A percentile compares a stretch with the other conserved stretches of the same genome.
Conservation (phyloP, 371 early-diverging fungal genomes). For the Mucor mucedo region DNA sequence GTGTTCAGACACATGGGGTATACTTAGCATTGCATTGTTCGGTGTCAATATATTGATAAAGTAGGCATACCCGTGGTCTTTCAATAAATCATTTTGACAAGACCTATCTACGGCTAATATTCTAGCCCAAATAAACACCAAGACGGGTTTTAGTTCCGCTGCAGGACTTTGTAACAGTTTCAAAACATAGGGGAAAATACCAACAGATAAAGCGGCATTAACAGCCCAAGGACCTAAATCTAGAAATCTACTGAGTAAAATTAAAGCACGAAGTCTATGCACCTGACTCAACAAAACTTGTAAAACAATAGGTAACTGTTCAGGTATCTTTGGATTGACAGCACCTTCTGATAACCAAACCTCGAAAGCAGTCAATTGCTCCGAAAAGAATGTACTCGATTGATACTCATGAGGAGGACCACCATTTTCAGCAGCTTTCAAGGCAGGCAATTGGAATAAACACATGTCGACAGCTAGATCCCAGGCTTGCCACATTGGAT, state of each 20-base stretch:
- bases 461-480: slow-evolving; percentile 96
- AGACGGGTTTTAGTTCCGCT: slow-evolving; percentile 89
- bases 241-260: slow-evolving; percentile 89
- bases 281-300: slow-evolving; percentile 95
- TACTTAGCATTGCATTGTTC: slow-evolving; percentile 71
- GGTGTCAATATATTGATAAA: slow-evolving; percentile 88
- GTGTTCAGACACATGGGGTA: slow-evolving; percentile 80
- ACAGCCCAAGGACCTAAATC: slow-evolving; percentile 97
- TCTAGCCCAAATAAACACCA: slow-evolving; percentile 97
- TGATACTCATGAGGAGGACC: slow-evolving; percentile 68
- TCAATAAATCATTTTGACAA: slow-evolving; percentile 89
- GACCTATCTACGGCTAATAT: slow-evolving; percentile 91
- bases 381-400: slow-evolving; percentile 89
- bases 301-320: slow-evolving; percentile 94
- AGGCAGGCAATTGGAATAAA: slow-evolving; percentile 85
- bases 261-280: slow-evolving; percentile 91
- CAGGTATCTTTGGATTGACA: slow-evolving; percentile 77
- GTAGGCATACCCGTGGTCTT: slow-evolving; percentile 91
- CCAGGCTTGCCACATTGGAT: slow-evolving; percentile 97
- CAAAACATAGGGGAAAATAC: slow-evolving; percentile 96
- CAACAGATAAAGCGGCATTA: slow-evolving; percentile 90
- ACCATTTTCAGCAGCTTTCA: slow-evolving; percentile 66
- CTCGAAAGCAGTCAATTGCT: slow-evolving; percentile 96
- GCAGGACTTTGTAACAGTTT: slow-evolving; percentile 96
- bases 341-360: slow-evolving; percentile 91